phyloP scores from a whole-genome alignment of 1,139 yeast genomes.

The Candida pseudoviswanathii region DNA sequence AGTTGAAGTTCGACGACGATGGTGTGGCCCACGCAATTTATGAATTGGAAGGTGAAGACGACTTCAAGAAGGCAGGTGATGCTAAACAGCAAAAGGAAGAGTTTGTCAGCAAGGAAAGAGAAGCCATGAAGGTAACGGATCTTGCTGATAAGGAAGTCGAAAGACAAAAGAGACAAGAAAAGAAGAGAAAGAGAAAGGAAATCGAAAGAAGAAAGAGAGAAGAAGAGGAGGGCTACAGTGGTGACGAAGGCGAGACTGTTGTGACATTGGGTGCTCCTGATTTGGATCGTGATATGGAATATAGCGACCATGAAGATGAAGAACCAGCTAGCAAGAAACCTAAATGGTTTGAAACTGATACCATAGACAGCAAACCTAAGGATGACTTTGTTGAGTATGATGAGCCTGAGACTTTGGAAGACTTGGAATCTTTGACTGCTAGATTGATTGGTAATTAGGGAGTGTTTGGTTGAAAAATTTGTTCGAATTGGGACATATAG shows the following conservation, averaged over 20 bases:
- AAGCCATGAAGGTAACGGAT: slow-evolving; percentile 72
- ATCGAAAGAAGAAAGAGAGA: slow-evolving; percentile 55
- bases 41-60: slow-evolving; percentile 89
- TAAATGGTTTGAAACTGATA: slow-evolving; percentile 55
- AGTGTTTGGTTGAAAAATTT: slow-evolving; percentile 7
- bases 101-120: slow-evolving; percentile 67
- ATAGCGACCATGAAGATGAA: slow-evolving; percentile 22
- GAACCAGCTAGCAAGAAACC: slow-evolving; percentile 55
- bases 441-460: slow-evolving; percentile 39
- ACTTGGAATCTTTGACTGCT: slow-evolving; percentile 87
- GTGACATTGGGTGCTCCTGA: slow-evolving; percentile 34
- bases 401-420: slow-evolving; percentile 89
- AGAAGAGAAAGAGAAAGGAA: slow-evolving; percentile 88
- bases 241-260: slow-evolving; percentile 26
- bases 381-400: slow-evolving; percentile 67
- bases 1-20: slow-evolving; percentile 88
- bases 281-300: slow-evolving; percentile 53
- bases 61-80: slow-evolving; percentile 76
- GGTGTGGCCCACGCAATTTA: slow-evolving; percentile 90
- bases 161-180: slow-evolving; percentile 80
- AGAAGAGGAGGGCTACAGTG: slow-evolving; percentile 42
- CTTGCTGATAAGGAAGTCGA: slow-evolving; percentile 77
- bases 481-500: slow-evolving; percentile 10
- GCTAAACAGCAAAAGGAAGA: slow-evolving; percentile 67
- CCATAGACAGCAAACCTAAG: slow-evolving; percentile 22